Evolutionary conservation across 441 rosid genomes (phyloP).

Genomic region (Populus trichocarpa): DNA sequence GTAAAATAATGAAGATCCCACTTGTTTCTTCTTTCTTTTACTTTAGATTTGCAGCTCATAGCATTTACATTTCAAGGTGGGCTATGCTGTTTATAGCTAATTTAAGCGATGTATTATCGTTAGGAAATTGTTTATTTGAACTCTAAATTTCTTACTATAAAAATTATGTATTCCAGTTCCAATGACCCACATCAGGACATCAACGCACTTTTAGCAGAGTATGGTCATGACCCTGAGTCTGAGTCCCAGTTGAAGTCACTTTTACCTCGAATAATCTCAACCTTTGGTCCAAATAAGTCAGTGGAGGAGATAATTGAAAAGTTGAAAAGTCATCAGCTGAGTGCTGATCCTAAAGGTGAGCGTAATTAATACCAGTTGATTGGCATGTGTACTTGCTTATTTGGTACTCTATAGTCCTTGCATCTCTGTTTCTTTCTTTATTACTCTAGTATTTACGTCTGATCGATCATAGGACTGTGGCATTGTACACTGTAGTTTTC

Average conservation of each 20-base stretch:
- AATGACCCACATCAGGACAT: slow-evolving; percentile 67
- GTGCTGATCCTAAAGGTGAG: slow-evolving; percentile 66
- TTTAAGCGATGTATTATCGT: not conserved
- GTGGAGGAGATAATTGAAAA: slow-evolving; percentile 66
- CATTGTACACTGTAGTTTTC: not conserved
- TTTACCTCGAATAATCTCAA: slow-evolving; percentile 67
- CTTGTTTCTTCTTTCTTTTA: not conserved
- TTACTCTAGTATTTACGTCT: not conserved
- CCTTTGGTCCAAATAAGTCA: slow-evolving; percentile 60
- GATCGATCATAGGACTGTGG: not conserved
- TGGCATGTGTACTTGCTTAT: not conserved
- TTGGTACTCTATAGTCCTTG: not conserved
- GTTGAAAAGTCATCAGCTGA: slow-evolving; percentile 57
- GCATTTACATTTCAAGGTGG: not conserved
- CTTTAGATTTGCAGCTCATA: too few relatives aligned
- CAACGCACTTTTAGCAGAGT: slow-evolving; percentile 49
- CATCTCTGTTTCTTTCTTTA: not conserved
- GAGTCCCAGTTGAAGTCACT: slow-evolving; percentile 64
- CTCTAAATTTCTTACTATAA: not conserved
- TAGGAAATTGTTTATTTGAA: not conserved
- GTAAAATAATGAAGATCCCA: not conserved
- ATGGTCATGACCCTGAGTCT: slow-evolving; percentile 59
- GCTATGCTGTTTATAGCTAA: not conserved
- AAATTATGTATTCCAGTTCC: slow-evolving; percentile 38
- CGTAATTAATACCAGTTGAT: not conserved